phyloP scores from a whole-genome alignment of 1,284 basidiomycete genomes.

The Cryptococcus amylolentus region DNA sequence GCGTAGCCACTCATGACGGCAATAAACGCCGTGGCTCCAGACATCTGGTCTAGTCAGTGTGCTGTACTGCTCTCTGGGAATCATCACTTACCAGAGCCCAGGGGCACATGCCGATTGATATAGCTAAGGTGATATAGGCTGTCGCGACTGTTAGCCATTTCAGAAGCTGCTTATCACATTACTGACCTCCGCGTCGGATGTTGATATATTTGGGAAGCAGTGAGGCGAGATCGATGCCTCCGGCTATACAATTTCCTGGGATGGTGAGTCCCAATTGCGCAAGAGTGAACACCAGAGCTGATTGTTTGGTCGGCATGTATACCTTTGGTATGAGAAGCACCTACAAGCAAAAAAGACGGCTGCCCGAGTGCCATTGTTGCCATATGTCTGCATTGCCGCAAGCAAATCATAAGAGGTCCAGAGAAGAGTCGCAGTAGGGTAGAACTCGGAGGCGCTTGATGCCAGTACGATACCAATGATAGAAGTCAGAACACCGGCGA shows the following conservation, averaged over 20 bases:
- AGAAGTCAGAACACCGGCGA: slow-evolving; percentile 41
- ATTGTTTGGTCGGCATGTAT: background rate
- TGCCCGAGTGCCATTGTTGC: slow-evolving; percentile 39
- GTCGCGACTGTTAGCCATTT: background rate
- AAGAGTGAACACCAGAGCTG: slow-evolving; percentile 30
- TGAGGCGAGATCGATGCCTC: slow-evolving; percentile 49
- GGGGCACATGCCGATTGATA: background rate
- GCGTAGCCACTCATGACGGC: slow-evolving; percentile 48
- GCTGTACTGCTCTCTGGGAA: slow-evolving; percentile 13
- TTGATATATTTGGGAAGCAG: slow-evolving; percentile 51
- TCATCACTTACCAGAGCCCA: background rate
- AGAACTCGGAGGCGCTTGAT: slow-evolving; percentile 40
- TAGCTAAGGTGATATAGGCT: slow-evolving; percentile 7
- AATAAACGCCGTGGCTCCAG: slow-evolving; percentile 42
- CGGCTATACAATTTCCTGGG: slow-evolving; percentile 44
- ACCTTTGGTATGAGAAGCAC: background rate
- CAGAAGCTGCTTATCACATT: no score
- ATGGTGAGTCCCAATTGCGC: slow-evolving; percentile 50
- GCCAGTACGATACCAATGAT: slow-evolving; percentile 51
- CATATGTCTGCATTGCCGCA: slow-evolving; percentile 35
- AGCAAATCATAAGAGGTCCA: slow-evolving; percentile 49
- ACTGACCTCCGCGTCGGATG: slow-evolving; percentile 45
- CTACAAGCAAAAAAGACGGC: slow-evolving; percentile 47
- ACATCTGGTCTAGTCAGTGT: slow-evolving; percentile 48
- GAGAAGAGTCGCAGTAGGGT: slow-evolving; percentile 39